Evolutionary conservation across 1,139 yeast species (phyloP).

Genomic region (Diutina scorzettiae): DNA sequence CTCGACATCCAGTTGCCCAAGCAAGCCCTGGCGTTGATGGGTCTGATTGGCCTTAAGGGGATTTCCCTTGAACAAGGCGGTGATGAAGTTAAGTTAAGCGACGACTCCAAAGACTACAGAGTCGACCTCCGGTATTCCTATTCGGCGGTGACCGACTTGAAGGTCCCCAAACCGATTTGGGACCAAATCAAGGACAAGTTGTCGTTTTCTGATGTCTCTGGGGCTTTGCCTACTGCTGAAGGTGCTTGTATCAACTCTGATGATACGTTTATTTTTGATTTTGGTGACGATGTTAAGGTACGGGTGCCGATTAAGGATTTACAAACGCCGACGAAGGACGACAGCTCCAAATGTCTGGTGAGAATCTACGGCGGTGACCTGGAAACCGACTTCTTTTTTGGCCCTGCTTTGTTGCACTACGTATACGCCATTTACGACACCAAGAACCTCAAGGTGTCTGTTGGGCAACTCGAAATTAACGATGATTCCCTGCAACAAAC

Average conservation of each 20-base stretch:
- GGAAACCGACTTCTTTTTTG: slow-evolving; percentile 4
- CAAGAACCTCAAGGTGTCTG: background rate
- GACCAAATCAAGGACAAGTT: background rate
- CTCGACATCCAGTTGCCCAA: background rate
- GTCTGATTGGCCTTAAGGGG: background rate
- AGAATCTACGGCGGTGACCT: slow-evolving; percentile 3
- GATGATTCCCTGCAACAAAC: background rate
- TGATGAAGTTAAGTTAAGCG: background rate
- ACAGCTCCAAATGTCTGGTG: background rate
- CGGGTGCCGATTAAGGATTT: slow-evolving; percentile 1
- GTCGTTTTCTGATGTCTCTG: background rate
- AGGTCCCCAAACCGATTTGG: slow-evolving; percentile 1
- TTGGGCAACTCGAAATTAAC: background rate
- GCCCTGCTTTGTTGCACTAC: slow-evolving; percentile 4
- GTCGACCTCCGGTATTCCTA: slow-evolving; percentile 3
- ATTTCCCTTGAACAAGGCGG: background rate
- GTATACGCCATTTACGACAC: slow-evolving; percentile 2
- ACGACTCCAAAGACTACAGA: background rate
- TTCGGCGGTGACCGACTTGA: slow-evolving; percentile 4
- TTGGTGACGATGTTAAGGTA: background rate
- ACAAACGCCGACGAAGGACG: background rate
- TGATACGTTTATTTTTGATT: slow-evolving; percentile 1
- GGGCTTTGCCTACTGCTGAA: background rate
- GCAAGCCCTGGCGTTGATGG: slow-evolving; percentile 1
- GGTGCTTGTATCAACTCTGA: background rate